Percentiles rank a stretch among this genome's conserved stretches.
These are phyloP conservation scores for Nannochloropsis salina DNA, from an alignment of 108 stramenopile genomes.

Conservation along the genomic window DNA sequence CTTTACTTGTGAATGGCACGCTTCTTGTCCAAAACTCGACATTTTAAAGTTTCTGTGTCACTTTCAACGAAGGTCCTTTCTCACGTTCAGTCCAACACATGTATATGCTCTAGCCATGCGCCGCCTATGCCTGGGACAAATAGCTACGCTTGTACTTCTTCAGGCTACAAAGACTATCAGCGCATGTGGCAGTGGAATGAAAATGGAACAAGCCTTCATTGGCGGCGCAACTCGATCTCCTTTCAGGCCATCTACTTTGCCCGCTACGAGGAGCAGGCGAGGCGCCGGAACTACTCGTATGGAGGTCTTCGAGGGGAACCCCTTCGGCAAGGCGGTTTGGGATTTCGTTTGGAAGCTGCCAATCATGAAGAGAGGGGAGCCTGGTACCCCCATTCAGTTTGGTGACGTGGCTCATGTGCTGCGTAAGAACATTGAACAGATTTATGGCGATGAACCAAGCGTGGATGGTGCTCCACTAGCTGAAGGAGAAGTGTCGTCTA, in stretches of 20 bases:
- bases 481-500: conserved; percentile 77
- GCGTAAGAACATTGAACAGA: conserved; percentile 60
- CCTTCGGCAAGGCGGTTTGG: conserved; percentile 52
- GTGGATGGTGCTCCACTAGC: conserved; percentile 81
- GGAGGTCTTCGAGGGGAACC: conserved; percentile 55
- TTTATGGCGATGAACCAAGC: conserved; percentile 83
- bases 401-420: conserved; percentile 50
- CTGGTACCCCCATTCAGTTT: conserved; percentile 28
- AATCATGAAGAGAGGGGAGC: conserved; percentile 29
- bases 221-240: neutral
- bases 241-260: neutral
- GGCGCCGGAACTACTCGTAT: conserved; percentile 18
- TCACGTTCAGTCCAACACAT: too few species aligned
- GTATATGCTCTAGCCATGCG: too few species aligned
- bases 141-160: neutral
- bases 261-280: neutral
- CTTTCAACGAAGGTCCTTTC: too few species aligned
- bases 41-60: too few species aligned
- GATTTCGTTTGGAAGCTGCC: conserved; percentile 46
- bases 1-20: too few species aligned
- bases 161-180: neutral
- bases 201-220: neutral
- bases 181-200: neutral
- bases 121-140: too few species aligned
- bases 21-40: too few species aligned